A percentile compares a stretch with the other conserved stretches of the same genome.
Evolutionary conservation across 164 flowering plant genomes (phyloP).

Genomic region (Aristolochia californica): DNA sequence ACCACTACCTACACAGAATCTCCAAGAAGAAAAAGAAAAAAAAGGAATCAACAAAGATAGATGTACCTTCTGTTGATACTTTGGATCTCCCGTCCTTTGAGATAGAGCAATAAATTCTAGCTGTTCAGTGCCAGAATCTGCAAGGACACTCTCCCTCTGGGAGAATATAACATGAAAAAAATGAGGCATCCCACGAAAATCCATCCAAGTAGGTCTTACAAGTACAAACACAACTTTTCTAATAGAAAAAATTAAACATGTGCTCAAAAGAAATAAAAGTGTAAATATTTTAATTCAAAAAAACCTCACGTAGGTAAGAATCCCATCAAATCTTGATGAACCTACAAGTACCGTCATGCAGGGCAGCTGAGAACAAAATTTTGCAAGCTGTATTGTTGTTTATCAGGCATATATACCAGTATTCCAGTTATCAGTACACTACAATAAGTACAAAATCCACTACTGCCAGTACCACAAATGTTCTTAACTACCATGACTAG

Average conservation of each 20-base stretch:
- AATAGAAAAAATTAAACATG: neutral
- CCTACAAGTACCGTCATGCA: too few species aligned
- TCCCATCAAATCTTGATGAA: too few species aligned
- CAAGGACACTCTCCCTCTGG: conserved; percentile 84
- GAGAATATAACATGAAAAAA: neutral
- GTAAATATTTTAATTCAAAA: neutral
- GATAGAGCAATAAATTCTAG: conserved; percentile 95
- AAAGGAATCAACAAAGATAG: neutral
- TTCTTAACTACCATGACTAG: too few species aligned
- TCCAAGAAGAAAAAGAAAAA: too few species aligned
- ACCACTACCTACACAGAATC: too few species aligned
- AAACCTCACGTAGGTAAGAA: too few species aligned
- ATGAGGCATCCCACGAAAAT: neutral
- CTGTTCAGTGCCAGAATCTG: conserved; percentile 98
- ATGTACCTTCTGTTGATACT: conserved; percentile 78
- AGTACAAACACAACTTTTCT: neutral
- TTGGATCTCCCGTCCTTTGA: conserved; percentile 87
- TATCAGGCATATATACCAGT: too few species aligned
- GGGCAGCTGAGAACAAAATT: too few species aligned
- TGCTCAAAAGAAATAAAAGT: neutral
- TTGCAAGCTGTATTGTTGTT: too few species aligned
- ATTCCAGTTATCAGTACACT: too few species aligned
- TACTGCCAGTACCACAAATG: too few species aligned
- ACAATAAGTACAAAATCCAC: too few species aligned
- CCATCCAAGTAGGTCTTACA: neutral